Evolutionary conservation across 148 eudicot genomes (phyloP).

Genomic region (Vaccinium corymbosum): DNA sequence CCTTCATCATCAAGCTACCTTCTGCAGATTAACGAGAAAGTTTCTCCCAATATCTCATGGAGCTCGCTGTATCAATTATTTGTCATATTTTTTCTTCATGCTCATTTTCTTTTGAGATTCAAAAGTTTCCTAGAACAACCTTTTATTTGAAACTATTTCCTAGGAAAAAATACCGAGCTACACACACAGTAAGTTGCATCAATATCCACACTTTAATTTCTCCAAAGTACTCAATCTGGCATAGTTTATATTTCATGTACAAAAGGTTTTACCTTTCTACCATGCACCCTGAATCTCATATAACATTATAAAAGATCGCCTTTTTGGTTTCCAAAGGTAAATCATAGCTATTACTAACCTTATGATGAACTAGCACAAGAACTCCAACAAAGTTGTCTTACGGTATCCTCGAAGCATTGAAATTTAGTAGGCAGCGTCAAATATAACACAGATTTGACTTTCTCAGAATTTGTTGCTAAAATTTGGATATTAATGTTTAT

Average conservation of each 20-base stretch:
- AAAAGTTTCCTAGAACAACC: background rate
- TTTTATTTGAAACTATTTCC: background rate
- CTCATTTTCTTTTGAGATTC: background rate
- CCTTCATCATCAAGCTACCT: background rate
- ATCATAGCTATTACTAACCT: background rate
- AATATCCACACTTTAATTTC: background rate
- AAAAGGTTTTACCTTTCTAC: background rate
- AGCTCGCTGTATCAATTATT: background rate
- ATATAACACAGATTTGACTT: background rate
- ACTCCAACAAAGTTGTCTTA: background rate
- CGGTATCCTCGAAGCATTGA: background rate
- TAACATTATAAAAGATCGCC: background rate
- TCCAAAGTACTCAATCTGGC: background rate
- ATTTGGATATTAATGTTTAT: background rate
- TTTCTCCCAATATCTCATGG: conserved; percentile 7
- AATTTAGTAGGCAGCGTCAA: background rate
- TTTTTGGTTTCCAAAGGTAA: background rate
- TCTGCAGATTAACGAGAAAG: background rate
- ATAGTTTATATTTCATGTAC: background rate
- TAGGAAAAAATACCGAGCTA: background rate
- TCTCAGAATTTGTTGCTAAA: background rate
- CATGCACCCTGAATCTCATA: background rate
- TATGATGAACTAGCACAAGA: background rate
- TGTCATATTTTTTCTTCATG: background rate
- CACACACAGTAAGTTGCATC: background rate